Base-by-base conservation (phyloP, 2,329 filamentous ascomycete species). In the Trichophyton benhamiae region DNA sequence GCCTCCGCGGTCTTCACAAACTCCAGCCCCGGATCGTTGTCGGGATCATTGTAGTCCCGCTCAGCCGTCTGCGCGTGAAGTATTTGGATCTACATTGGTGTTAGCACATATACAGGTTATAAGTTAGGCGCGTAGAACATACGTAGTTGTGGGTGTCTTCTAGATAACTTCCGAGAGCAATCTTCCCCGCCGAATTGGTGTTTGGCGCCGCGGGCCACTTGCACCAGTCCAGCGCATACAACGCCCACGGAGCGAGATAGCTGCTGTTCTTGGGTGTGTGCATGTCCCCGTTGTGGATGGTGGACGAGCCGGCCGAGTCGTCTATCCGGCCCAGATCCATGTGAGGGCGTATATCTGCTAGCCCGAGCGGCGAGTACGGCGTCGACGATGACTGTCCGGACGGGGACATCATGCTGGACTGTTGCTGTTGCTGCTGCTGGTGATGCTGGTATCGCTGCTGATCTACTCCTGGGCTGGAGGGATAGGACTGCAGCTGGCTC, bases 101-200 rank as follows among this genome's bases (percentile, higher is more conserved):
- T 38, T 13, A 38, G 33, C 33, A 38, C 8, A 38, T 11, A 9
- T 33, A 33, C 30, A 33, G 65, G 22, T 2, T 27, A 42, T 59
- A 25, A 2, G 38, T 33, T 9, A 36, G 33, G 17, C 36, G 17
- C 36, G 30, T 7, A 83, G 69, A 25, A 48, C 44, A 48, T 79
- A 96, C 91, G 79, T 95, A 99, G 73, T 99, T 99, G 77, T 99
- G 94, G 4, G 91, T 92, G 75, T 99, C 94, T 76, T 99, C 94
- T 59, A 97, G 78, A 72, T 97, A 97, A 77, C 94, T 99, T 63
- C 92, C 94, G 44, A 99, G 82, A 11, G 94, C 94, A 68, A 99
- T 83, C 75, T 97, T 97, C 44, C 94, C 94, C 2, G 89, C 90
- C 64, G 89, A 86, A 66, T 78, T 78, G 59, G 69, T 72, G 42